phyloP scores from a whole-genome alignment of 129 eudicot genomes.

The Helianthus tuberosus region DNA sequence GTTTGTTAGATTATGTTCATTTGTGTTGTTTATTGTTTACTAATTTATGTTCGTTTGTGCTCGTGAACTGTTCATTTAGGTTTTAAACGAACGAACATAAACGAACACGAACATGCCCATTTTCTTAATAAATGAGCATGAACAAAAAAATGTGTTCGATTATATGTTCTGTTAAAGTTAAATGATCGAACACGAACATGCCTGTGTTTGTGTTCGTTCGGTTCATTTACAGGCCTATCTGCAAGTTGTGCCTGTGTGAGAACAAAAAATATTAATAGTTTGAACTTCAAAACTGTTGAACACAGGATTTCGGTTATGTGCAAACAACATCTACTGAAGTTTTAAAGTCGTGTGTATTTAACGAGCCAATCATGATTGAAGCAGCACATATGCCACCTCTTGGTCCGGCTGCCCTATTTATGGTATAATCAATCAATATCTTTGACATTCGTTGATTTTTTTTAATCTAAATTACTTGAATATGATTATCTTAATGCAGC shows the following conservation, averaged over 20 bases:
- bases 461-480: constrained; percentile 8
- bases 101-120: too few species aligned
- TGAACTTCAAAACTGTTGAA: constrained; percentile 15
- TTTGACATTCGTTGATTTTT: constrained; percentile 11
- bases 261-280: neutral
- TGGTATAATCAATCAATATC: constrained; percentile 51
- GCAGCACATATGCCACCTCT: constrained; percentile 88
- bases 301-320: constrained; percentile 92
- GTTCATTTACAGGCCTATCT: neutral
- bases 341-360: constrained; percentile 82
- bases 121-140: too few species aligned
- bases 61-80: too few species aligned
- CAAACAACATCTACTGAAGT: constrained; percentile 99
- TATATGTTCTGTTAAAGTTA: too few species aligned
- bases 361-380: constrained; percentile 93
- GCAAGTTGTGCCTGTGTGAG: constrained; percentile 2
- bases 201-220: too few species aligned
- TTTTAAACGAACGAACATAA: too few species aligned
- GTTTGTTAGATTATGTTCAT: too few species aligned
- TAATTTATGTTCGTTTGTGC: too few species aligned
- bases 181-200: too few species aligned
- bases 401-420: constrained; percentile 92
- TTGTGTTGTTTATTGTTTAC: too few species aligned
- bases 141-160: too few species aligned
- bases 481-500: constrained; percentile 50